Evolutionary conservation across 345 rosid genomes (phyloP).

Genomic region (Cardamine chenopodiifolia): DNA sequence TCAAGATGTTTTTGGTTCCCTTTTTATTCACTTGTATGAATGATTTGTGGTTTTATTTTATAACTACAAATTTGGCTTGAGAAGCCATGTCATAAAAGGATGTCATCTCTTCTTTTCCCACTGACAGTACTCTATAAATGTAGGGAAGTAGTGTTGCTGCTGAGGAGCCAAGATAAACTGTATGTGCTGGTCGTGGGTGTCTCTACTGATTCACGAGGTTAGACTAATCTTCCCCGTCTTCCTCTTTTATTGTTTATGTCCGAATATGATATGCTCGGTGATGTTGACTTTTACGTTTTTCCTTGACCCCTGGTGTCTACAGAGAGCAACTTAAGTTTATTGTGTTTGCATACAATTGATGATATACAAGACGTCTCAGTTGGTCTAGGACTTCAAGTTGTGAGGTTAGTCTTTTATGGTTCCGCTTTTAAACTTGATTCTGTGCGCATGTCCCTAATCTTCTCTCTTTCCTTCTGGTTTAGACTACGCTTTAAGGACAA

Average conservation of each 20-base stretch:
- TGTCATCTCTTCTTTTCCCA: slow-evolving; percentile 16
- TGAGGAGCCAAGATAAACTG: slow-evolving; percentile 66
- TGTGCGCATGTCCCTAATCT: slow-evolving; percentile 17
- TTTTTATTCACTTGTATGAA: neutral
- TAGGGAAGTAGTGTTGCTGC: slow-evolving; percentile 81
- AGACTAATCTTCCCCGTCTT: slow-evolving; percentile 35
- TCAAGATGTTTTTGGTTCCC: slow-evolving; percentile 11
- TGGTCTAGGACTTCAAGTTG: slow-evolving; percentile 84
- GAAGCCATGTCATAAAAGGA: slow-evolving; percentile 13
- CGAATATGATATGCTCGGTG: slow-evolving; percentile 12
- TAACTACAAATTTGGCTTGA: neutral
- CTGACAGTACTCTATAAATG: slow-evolving; percentile 37
- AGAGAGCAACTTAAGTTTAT: slow-evolving; percentile 67
- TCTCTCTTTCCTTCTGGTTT: slow-evolving; percentile 26
- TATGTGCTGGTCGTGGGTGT: slow-evolving; percentile 68
- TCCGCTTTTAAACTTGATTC: slow-evolving; percentile 18
- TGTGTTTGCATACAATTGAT: slow-evolving; percentile 63
- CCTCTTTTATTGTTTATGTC: slow-evolving; percentile 23
- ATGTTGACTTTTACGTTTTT: slow-evolving; percentile 24
- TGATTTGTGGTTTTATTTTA: neutral
- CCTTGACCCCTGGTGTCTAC: slow-evolving; percentile 47
- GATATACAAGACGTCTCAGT: slow-evolving; percentile 72
- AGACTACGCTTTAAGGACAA: slow-evolving; percentile 62
- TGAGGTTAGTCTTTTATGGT: slow-evolving; percentile 64
- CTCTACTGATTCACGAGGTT: slow-evolving; percentile 74